Evolutionary conservation across 441 rosid genomes (phyloP).

Genomic region (Bruguiera hainesii): DNA sequence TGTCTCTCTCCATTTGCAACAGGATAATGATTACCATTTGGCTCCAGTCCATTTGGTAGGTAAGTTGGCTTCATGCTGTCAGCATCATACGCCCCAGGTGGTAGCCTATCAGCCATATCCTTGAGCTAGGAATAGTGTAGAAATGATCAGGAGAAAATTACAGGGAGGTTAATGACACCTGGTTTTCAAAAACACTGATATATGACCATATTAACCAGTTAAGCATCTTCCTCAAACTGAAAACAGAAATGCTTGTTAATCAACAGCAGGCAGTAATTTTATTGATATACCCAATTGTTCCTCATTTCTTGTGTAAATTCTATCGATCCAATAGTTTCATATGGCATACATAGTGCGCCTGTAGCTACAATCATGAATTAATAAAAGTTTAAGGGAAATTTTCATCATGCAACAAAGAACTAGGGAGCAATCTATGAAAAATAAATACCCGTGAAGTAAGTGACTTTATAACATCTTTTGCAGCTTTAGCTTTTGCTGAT

Average conservation of each 20-base stretch:
- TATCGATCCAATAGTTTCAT: too few relatives aligned
- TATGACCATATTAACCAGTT: background rate
- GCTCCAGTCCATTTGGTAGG: constrained; percentile 71
- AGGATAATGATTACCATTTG: constrained; percentile 58
- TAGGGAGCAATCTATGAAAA: constrained; percentile 15
- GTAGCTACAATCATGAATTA: background rate
- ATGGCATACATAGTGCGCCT: background rate
- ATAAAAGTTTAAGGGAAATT: background rate
- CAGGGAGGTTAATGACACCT: background rate
- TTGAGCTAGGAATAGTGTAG: constrained; percentile 54
- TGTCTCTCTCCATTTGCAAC: constrained; percentile 59
- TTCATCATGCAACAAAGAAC: background rate
- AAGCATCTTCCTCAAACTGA: background rate
- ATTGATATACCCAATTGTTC: too few relatives aligned
- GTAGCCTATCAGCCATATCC: constrained; percentile 82
- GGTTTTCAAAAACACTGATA: background rate
- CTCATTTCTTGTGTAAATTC: too few relatives aligned
- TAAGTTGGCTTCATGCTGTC: constrained; percentile 46
- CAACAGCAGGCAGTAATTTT: background rate
- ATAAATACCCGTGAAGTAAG: constrained; percentile 79
- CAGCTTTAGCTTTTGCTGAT: constrained; percentile 89
- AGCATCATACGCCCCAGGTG: constrained; percentile 62
- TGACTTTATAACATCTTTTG: constrained; percentile 94
- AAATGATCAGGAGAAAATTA: background rate
- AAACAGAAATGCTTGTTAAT: background rate